Conservation (phyloP, 371 early-diverging fungal species). For the Apophysomyces variabilis region DNA sequence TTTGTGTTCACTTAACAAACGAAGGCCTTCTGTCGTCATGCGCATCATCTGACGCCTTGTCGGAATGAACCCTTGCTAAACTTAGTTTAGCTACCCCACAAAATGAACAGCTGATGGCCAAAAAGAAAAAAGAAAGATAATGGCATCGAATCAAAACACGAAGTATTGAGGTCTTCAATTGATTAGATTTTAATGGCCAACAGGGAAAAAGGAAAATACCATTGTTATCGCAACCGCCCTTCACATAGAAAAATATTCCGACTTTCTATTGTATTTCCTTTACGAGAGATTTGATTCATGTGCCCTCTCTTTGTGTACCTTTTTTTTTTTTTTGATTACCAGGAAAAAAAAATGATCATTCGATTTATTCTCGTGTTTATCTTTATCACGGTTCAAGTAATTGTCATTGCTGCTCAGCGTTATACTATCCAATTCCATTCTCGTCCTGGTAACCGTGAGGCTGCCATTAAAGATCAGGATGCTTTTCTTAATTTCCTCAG, state of each 20-base stretch:
- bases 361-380: neutral
- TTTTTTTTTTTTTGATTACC: too few relatives aligned
- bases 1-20: neutral
- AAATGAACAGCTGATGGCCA: too few relatives aligned
- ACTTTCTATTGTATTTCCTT: neutral
- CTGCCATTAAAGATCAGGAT: slow-evolving; percentile 57
- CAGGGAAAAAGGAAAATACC: neutral
- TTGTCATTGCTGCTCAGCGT: neutral
- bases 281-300: neutral
- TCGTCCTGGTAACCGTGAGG: slow-evolving; percentile 22
- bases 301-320: too few relatives aligned
- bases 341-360: neutral
- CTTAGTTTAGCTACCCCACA: slow-evolving; percentile 1
- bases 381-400: neutral
- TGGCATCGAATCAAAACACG: neutral
- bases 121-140: neutral
- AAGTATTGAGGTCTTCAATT: neutral
- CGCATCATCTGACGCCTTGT: slow-evolving; percentile 3
- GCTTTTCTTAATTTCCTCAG: slow-evolving; percentile 24
- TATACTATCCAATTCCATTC: slow-evolving; percentile 22
- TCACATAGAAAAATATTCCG: neutral
- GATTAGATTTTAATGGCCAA: neutral
- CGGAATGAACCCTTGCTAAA: neutral
- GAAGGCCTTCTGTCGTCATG: neutral
- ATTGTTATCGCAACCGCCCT: neutral